Evolutionary conservation across 2,329 filamentous ascomycete genomes (phyloP).

Genomic region (Aaosphaeria pasadenensis): DNA sequence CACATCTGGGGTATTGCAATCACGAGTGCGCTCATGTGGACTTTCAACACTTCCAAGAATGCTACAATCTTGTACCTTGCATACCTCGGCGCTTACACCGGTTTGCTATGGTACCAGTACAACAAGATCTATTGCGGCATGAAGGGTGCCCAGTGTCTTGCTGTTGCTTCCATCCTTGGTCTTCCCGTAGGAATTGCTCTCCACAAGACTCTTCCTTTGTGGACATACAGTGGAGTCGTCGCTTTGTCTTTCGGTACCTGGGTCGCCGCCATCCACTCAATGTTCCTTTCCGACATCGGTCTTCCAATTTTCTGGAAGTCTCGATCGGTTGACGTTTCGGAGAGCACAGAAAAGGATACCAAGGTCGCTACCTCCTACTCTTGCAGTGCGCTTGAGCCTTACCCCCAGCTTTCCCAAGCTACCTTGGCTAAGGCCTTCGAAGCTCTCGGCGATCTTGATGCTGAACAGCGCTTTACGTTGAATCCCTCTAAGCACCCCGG

Average conservation of each 20-base stretch:
- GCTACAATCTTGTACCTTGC: slow-evolving; percentile 45
- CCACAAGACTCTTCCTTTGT: slow-evolving; percentile 30
- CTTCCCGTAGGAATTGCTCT: slow-evolving; percentile 43
- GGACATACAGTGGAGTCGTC: slow-evolving; percentile 42
- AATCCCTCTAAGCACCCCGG: slow-evolving; percentile 3
- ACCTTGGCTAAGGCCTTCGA: slow-evolving; percentile 3
- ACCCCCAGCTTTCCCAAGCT: slow-evolving; percentile 20
- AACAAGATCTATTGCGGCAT: slow-evolving; percentile 44
- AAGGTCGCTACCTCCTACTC: slow-evolving; percentile 28
- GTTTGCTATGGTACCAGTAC: slow-evolving; percentile 46
- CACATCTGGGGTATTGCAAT: slow-evolving; percentile 48
- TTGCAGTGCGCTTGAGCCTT: slow-evolving; percentile 29
- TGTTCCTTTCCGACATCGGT: neutral
- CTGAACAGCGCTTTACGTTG: slow-evolving; percentile 1
- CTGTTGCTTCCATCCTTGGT: slow-evolving; percentile 40
- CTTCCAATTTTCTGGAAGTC: neutral
- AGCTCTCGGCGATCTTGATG: neutral
- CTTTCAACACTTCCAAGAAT: slow-evolving; percentile 36
- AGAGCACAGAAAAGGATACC: neutral
- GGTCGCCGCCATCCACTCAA: slow-evolving; percentile 43
- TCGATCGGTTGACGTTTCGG: neutral
- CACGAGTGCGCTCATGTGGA: slow-evolving; percentile 45
- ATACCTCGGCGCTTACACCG: slow-evolving; percentile 46
- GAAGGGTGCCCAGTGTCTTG: slow-evolving; percentile 41
- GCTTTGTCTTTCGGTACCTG: slow-evolving; percentile 46